phyloP scores from a whole-genome alignment of 345 rosid genomes.

The Rhodamnia argentea region DNA sequence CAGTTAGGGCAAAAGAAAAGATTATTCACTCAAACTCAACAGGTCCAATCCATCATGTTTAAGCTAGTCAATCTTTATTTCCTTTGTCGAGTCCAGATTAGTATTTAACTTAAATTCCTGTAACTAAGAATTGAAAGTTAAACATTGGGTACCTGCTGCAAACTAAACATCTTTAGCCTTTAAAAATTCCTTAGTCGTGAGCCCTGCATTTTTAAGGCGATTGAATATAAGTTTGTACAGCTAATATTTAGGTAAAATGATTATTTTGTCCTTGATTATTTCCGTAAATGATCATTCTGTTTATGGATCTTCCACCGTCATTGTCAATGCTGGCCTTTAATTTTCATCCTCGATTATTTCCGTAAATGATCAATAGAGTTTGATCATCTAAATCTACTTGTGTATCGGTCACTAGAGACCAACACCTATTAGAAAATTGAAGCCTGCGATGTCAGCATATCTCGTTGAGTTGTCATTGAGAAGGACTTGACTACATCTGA shows the following conservation, averaged over 20 bases:
- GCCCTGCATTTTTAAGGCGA: too few species aligned
- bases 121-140: background rate
- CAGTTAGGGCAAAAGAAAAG: too few species aligned
- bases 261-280: too few species aligned
- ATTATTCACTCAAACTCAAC: too few species aligned
- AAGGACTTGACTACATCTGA: background rate
- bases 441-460: background rate
- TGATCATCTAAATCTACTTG: background rate
- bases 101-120: background rate
- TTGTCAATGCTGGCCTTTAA: background rate
- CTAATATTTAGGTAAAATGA: background rate
- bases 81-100: background rate
- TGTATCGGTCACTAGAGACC: background rate
- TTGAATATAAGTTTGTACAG: background rate
- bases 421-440: too few species aligned
- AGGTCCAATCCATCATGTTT: background rate
- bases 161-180: background rate
- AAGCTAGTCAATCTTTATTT: too few species aligned
- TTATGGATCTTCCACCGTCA: background rate
- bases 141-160: background rate
- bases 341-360: background rate
- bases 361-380: background rate
- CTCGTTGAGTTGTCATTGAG: background rate
- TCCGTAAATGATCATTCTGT: too few species aligned
- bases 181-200: too few species aligned